Conservation (phyloP, 768 basidiomycete genomes). For the Collybia nuda region DNA sequence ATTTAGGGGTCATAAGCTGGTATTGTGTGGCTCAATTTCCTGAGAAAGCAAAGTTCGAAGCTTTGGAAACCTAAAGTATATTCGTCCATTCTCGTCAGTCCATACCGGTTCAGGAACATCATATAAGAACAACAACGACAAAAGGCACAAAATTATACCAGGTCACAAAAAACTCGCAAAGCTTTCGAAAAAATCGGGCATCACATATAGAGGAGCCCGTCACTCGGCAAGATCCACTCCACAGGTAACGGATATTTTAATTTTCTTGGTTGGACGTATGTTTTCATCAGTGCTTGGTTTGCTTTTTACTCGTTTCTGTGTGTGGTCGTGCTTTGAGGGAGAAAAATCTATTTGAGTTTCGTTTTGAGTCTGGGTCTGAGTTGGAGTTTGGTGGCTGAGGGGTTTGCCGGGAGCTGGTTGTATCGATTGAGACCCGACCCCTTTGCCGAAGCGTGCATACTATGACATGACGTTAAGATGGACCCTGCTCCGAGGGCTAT, state of each 20-base stretch:
- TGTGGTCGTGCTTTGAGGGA: conserved; percentile 15
- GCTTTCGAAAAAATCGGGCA: not conserved
- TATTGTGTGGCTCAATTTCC: too few relatives aligned
- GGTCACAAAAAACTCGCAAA: not conserved
- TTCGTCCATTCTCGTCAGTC: too few relatives aligned
- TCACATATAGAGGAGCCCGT: conserved; percentile 10
- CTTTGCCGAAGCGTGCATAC: not conserved
- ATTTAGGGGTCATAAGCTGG: too few relatives aligned
- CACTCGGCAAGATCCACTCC: conserved; percentile 78
- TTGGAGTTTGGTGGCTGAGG: conserved; percentile 9
- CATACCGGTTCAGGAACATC: too few relatives aligned
- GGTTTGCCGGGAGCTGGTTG: conserved; percentile 5
- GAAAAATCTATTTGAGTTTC: conserved; percentile 18
- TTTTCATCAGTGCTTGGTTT: conserved; percentile 16
- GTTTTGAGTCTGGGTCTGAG: conserved; percentile 37
- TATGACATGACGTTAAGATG: too few relatives aligned
- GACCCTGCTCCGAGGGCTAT: not conserved
- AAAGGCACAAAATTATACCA: not conserved
- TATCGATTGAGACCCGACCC: conserved; percentile 7
- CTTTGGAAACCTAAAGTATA: too few relatives aligned
- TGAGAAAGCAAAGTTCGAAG: too few relatives aligned
- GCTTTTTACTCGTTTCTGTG: conserved; percentile 34
- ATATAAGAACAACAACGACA: too few relatives aligned
- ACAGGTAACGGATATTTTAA: conserved; percentile 70
- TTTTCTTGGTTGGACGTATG: conserved; percentile 49